A percentile compares a stretch with the other conserved stretches of the same genome.
phyloP scores from a whole-genome alignment of 306 rosid species.

The Gastrolobium bilobum region DNA sequence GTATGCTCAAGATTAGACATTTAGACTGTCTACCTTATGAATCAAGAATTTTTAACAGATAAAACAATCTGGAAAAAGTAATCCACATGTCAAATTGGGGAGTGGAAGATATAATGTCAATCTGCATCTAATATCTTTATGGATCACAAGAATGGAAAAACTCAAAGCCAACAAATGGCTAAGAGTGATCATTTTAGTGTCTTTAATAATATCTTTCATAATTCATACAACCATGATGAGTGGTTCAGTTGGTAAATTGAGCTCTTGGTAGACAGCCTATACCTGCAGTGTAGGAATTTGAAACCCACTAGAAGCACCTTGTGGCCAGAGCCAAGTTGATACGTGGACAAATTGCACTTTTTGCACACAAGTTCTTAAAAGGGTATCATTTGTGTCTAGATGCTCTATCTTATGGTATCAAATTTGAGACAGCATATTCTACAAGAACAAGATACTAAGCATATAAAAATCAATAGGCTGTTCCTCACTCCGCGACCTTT shows the following conservation, averaged over 20 bases:
- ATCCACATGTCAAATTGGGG: slow-evolving; percentile 11
- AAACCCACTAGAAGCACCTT: not conserved
- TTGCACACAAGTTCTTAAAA: not conserved
- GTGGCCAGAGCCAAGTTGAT: not conserved
- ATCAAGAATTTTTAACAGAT: slow-evolving; percentile 6
- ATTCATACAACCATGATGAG: not conserved
- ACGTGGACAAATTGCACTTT: too few relatives aligned
- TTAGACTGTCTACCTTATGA: not conserved
- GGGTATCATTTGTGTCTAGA: not conserved
- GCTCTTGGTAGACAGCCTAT: not conserved
- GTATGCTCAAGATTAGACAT: slow-evolving; percentile 16
- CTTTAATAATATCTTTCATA: not conserved
- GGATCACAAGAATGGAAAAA: not conserved
- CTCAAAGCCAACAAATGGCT: not conserved
- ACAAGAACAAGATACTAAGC: not conserved
- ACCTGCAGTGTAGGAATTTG: not conserved
- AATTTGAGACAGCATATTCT: not conserved
- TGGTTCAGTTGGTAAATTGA: not conserved
- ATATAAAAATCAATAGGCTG: not conserved
- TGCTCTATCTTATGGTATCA: not conserved
- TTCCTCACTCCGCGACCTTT: not conserved
- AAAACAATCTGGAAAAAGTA: not conserved
- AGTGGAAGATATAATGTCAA: slow-evolving; percentile 29
- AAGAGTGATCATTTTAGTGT: slow-evolving; percentile 5
- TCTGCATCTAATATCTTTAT: slow-evolving; percentile 1